These are phyloP conservation scores for Talaromyces sp. DNA, from an alignment of 2,329 filamentous ascomycete genomes.

Conservation along the genomic window DNA sequence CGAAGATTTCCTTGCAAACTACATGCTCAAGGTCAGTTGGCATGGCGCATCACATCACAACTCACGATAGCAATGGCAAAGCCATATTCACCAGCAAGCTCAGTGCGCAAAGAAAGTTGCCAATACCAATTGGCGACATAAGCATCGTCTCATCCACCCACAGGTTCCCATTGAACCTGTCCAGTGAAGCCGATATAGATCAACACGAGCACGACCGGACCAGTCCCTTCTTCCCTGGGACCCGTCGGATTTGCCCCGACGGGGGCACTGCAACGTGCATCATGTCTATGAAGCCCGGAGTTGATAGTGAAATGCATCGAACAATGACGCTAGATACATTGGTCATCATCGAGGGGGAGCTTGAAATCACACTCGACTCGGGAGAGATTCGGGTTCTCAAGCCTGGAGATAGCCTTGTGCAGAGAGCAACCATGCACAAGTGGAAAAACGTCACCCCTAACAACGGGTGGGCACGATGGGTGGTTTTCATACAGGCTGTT, in stretches of 20 bases:
- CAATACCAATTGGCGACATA: constrained; percentile 3
- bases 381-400: constrained; percentile 44
- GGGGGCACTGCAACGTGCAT: not conserved
- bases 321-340: constrained; percentile 52
- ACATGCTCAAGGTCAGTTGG: not conserved
- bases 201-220: constrained; percentile 1
- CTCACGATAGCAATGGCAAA: not conserved
- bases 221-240: constrained; percentile 2
- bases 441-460: constrained; percentile 45
- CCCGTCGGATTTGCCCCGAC: constrained; percentile 1
- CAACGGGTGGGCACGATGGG: constrained; percentile 45
- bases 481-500: constrained; percentile 19
- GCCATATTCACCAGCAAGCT: not conserved
- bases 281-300: constrained; percentile 25
- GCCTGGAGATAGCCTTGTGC: constrained; percentile 50
- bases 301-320: constrained; percentile 46
- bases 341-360: constrained; percentile 49
- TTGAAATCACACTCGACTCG: constrained; percentile 50
- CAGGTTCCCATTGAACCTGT: not conserved
- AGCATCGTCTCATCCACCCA: constrained; percentile 2
- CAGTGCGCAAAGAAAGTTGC: not conserved
- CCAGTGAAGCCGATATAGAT: not conserved
- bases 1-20: not conserved
- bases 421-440: constrained; percentile 52
- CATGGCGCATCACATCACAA: constrained; percentile 5